Evolutionary conservation across 345 rosid genomes (phyloP), one percentile per base, ranked within the genome.

Genomic region (Luvunga scandens): DNA sequence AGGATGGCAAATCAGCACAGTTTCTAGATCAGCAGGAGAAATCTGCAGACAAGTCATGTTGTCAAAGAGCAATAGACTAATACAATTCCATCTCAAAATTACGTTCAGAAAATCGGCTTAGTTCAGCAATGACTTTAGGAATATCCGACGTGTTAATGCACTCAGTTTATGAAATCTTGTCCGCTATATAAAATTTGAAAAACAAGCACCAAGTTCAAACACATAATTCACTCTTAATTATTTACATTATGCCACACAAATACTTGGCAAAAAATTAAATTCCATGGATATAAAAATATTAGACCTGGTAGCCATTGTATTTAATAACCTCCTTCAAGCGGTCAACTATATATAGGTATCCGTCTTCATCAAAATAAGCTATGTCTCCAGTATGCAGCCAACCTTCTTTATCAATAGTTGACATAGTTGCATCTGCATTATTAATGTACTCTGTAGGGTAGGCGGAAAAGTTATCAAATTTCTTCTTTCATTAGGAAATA

Each of bases 361-460:
- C 98, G 80, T 93, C 97, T 50, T 78, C 79, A 70, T 93, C 95
- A 65, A 92, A 84, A 79, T 86, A 91, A 74, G 88, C 92, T 55
- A 95, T 87, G 82, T 95, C 97, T 13, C 98, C 98, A 27, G 98
- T 95, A 59, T 84, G 94, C 56, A 95, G 87, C 98, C 98, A 95
- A 81, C 89, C 87, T 62, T 90, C 91, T 78, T 85, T 83, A 59
- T 93, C 91, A 27, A 91, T 75, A 31, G 87, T 75, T 76, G 81
- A 80, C 84, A 56, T 57, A 30, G 98, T 91, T 71, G 95, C 98
- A 75, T 87, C 85, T 1, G 73, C 76, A 80, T 95, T 81, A 81
- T 95, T 89, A 73, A 93, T 80, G 81, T 93, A 95, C 72, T 88
- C 98, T 93, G 81, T 59, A 72, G 79, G 60, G 34, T 13, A 22